Percentiles rank a stretch among this genome's conserved stretches.
phyloP scores from a whole-genome alignment of 208 protist species.

The Angomonas ambiguus region DNA sequence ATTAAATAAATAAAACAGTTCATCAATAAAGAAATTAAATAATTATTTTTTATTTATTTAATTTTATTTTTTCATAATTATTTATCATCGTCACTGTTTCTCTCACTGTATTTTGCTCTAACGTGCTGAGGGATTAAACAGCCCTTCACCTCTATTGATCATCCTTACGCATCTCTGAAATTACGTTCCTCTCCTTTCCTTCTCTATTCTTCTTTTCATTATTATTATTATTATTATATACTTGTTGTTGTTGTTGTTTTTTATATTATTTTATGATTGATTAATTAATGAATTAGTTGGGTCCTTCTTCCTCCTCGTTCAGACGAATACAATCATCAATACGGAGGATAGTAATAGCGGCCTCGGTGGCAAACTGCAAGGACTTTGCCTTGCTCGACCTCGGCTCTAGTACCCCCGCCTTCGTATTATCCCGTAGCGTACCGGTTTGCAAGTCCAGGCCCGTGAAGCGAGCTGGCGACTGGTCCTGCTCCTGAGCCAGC shows the following conservation, averaged over 20 bases:
- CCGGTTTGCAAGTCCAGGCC: constrained; percentile 96
- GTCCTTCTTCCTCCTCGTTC: constrained; percentile 64
- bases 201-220: too few species aligned
- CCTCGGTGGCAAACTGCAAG: constrained; percentile 99
- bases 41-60: constrained; percentile 3
- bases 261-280: constrained; percentile 6
- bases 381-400: constrained; percentile 98
- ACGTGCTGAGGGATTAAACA: too few species aligned
- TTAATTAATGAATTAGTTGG: constrained; percentile 10
- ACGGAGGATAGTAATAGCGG: constrained; percentile 99
- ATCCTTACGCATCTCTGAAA: too few species aligned
- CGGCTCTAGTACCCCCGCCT: constrained; percentile 99
- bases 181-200: too few species aligned
- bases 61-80: background rate
- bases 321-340: constrained; percentile 99
- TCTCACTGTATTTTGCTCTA: too few species aligned
- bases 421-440: constrained; percentile 95
- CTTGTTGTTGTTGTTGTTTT: too few species aligned
- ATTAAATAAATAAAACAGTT: constrained; percentile 1
- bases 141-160: too few species aligned
- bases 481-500: constrained; percentile 16
- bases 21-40: constrained; percentile 1
- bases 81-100: background rate
- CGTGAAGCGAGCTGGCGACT: constrained; percentile 30
- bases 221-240: constrained; percentile 11